Evolutionary conservation across 164 flowering plant genomes (phyloP).

Genomic region (Vitis labrusca): DNA sequence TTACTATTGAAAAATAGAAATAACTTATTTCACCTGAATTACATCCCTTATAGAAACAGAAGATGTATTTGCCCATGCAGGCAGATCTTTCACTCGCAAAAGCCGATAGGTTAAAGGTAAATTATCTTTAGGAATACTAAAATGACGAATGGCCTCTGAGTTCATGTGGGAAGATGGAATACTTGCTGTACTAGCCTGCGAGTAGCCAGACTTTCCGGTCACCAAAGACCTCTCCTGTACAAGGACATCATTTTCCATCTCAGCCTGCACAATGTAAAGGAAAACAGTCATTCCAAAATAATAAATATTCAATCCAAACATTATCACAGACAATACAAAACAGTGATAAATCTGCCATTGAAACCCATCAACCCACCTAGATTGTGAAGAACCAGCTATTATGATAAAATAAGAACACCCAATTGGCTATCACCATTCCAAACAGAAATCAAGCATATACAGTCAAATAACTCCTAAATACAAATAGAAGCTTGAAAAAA

Average conservation of each 20-base stretch:
- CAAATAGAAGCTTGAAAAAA: no score
- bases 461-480: no score
- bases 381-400: no score
- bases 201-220: slow-evolving; percentile 8
- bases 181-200: slow-evolving; percentile 13
- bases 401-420: no score
- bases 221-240: slow-evolving; percentile 11
- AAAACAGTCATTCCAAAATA: background rate
- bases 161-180: background rate
- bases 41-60: slow-evolving; percentile 78
- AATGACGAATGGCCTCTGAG: slow-evolving; percentile 59
- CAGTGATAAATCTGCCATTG: no score
- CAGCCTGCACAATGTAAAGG: slow-evolving; percentile 22
- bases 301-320: no score
- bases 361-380: no score
- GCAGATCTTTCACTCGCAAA: slow-evolving; percentile 73
- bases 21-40: slow-evolving; percentile 54
- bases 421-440: no score
- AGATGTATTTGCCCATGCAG: slow-evolving; percentile 88
- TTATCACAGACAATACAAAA: no score
- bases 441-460: no score
- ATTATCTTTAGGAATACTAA: slow-evolving; percentile 45
- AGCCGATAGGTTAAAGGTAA: slow-evolving; percentile 72
- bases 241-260: slow-evolving; percentile 12
- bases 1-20: no score